Conservation (phyloP, 2,329 filamentous ascomycete species). For the Neopestalotiopsis rosae region DNA sequence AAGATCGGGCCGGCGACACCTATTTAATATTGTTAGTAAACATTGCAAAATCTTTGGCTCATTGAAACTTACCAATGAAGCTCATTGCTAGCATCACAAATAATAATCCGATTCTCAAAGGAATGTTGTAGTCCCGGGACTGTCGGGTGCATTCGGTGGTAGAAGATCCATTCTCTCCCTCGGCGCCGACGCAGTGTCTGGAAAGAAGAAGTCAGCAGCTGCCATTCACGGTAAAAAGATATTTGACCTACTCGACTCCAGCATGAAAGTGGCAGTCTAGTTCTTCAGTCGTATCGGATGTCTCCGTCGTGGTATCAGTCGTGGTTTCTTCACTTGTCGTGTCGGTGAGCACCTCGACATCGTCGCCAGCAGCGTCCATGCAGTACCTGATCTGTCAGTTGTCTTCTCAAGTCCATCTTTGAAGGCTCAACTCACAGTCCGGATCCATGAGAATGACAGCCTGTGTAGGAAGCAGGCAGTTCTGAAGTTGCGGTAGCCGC, state of each 20-base stretch:
- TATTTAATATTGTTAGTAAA: constrained; percentile 20
- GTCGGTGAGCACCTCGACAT: constrained; percentile 58
- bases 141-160: constrained; percentile 48
- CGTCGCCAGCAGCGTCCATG: constrained; percentile 61
- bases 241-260: constrained; percentile 70
- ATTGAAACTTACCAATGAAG: constrained; percentile 55
- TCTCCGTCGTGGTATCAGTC: constrained; percentile 22
- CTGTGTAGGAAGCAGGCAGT: constrained; percentile 41
- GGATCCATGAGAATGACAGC: constrained; percentile 56
- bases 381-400: constrained; percentile 61
- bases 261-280: constrained; percentile 75
- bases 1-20: constrained; percentile 72
- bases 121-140: constrained; percentile 67
- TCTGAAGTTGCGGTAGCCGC: constrained; percentile 33
- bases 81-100: constrained; percentile 76
- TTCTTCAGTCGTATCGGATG: constrained; percentile 32
- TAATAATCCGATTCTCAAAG: constrained; percentile 71
- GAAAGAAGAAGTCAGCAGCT: constrained; percentile 22
- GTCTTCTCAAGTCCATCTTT: too few species aligned
- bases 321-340: constrained; percentile 27
- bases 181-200: constrained; percentile 63
- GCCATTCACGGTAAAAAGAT: background rate
- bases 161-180: constrained; percentile 44
- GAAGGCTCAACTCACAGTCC: constrained; percentile 53
- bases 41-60: too few species aligned